Conservation (phyloP, 495 filamentous ascomycete species). For the Hamigera avellanea region DNA sequence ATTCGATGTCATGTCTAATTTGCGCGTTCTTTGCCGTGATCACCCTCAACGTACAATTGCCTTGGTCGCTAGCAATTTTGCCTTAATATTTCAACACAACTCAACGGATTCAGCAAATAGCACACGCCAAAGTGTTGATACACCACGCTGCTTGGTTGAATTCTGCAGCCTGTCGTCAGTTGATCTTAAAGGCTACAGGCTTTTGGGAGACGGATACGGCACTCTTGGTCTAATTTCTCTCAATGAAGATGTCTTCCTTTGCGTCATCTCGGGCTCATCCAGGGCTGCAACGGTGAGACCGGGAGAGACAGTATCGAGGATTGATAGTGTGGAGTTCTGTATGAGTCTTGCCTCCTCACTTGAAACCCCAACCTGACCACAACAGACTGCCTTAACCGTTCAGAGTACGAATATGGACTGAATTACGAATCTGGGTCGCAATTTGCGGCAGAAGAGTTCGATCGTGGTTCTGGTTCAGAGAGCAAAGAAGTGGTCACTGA, state of each 20-base stretch:
- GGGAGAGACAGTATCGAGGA: constrained; percentile 78
- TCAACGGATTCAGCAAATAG: constrained; percentile 34
- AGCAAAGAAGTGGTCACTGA: constrained; percentile 57
- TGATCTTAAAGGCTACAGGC: constrained; percentile 61
- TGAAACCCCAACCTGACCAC: constrained; percentile 1
- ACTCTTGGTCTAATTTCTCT: constrained; percentile 86
- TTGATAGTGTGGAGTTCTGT: constrained; percentile 82
- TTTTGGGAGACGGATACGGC: constrained; percentile 69
- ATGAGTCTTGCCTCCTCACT: constrained; percentile 8
- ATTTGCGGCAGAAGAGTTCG: constrained; percentile 35
- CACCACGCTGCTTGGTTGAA: constrained; percentile 75
- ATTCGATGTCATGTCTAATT: constrained; percentile 22
- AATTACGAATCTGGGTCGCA: constrained; percentile 47
- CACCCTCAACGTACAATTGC: constrained; percentile 78
- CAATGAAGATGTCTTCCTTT: constrained; percentile 77
- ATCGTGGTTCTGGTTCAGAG: constrained; percentile 46
- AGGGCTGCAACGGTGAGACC: constrained; percentile 74
- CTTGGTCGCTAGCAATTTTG: constrained; percentile 64
- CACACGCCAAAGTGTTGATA: constrained; percentile 23
- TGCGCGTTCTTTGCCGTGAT: constrained; percentile 40
- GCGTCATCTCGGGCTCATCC: constrained; percentile 68
- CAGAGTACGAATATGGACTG: constrained; percentile 65
- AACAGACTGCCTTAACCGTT: constrained; percentile 70
- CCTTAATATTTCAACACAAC: constrained; percentile 71
- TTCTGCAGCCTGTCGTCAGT: constrained; percentile 54